These are phyloP conservation scores for Petunia hybrid DNA, from an alignment of 305 asterid genomes.

Conservation along the genomic window DNA sequence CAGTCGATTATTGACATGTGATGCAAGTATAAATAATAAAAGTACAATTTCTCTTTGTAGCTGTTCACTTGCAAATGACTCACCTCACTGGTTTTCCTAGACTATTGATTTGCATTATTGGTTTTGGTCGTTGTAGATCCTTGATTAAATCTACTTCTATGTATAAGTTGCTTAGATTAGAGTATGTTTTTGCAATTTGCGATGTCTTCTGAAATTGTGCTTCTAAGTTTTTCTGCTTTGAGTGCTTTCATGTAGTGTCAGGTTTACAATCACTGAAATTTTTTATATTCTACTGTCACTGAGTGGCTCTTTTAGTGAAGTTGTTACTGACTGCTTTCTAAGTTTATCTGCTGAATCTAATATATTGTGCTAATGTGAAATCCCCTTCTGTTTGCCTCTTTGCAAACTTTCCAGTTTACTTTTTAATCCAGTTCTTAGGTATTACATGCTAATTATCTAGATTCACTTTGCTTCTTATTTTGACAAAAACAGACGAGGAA, in stretches of 20 bases:
- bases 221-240: background rate
- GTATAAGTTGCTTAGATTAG: background rate
- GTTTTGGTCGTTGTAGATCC: background rate
- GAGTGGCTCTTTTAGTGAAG: background rate
- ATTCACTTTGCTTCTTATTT: conserved; percentile 31
- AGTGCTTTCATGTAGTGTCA: background rate
- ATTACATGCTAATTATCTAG: background rate
- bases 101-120: background rate
- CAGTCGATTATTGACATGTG: background rate
- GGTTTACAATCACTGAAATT: background rate
- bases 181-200: background rate
- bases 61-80: background rate
- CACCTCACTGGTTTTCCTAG: background rate
- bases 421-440: background rate
- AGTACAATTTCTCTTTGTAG: conserved; percentile 1
- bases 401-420: background rate
- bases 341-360: background rate
- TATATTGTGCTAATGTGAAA: background rate
- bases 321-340: background rate
- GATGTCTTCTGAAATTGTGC: background rate
- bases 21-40: background rate
- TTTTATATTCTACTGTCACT: background rate
- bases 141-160: background rate
- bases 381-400: background rate
- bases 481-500: conserved; percentile 77